phyloP scores from a whole-genome alignment of 2,329 filamentous ascomycete species.

The Alternaria gansuensis region DNA sequence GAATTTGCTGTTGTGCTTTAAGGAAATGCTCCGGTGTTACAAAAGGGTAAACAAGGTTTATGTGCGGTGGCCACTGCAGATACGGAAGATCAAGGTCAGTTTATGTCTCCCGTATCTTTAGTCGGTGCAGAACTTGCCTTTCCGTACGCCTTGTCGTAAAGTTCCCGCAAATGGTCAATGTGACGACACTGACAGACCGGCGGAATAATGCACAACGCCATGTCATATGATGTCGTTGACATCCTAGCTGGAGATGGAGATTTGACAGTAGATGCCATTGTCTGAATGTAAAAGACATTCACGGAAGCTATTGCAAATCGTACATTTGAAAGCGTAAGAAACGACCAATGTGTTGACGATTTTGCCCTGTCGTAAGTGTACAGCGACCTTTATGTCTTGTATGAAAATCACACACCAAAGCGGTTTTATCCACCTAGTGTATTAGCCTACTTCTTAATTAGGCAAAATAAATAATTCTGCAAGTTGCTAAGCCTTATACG shows the following conservation, averaged over 20 bases:
- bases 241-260: slow-evolving; percentile 19
- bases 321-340: slow-evolving; percentile 21
- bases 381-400: slow-evolving; percentile 14
- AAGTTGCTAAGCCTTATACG: slow-evolving; percentile 9
- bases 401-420: background rate
- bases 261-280: slow-evolving; percentile 32
- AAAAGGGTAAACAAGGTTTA: slow-evolving; percentile 74
- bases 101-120: background rate
- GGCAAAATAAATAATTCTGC: slow-evolving; percentile 30
- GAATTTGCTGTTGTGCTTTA: slow-evolving; percentile 55
- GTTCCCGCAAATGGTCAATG: slow-evolving; percentile 65
- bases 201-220: slow-evolving; percentile 69
- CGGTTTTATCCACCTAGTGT: background rate
- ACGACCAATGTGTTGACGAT: background rate
- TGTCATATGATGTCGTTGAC: slow-evolving; percentile 60
- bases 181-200: slow-evolving; percentile 59
- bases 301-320: slow-evolving; percentile 9
- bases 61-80: slow-evolving; percentile 68
- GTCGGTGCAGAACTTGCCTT: slow-evolving; percentile 36
- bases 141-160: slow-evolving; percentile 69
- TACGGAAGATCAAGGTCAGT: background rate
- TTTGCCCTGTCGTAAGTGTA: slow-evolving; percentile 16
- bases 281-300: background rate
- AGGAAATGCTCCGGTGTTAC: slow-evolving; percentile 60
- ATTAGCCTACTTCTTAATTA: slow-evolving; percentile 11